Base-by-base conservation (phyloP, 768 basidiomycete species). In the Boletus rufocinnamomeus region DNA sequence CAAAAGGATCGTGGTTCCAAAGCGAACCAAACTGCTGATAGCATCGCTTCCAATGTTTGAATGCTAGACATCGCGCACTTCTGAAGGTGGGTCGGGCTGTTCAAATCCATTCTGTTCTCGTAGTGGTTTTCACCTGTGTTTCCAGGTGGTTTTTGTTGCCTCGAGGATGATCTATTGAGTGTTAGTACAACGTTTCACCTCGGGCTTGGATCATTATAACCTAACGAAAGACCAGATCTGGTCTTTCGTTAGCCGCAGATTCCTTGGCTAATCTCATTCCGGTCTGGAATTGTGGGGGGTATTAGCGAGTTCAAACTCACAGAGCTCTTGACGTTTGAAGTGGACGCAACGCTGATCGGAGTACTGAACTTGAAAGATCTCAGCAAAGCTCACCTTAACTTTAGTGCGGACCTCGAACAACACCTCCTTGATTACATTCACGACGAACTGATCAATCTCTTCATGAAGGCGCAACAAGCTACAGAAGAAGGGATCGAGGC, bases 291-390 rank as follows among this genome's bases (percentile, higher is more conserved):
- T 1, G 9, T n/a, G 9, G 40, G 40, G 11, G 10, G n/a, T 11
- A 44, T 21, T 32, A 59, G 58, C 27, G 48, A 55, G 21, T 56
- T 52, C 27, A 59, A 52, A 21, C 25, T 59, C 23, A 59, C 60
- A 21, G 41, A 54, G 30, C 47, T 51, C 19, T 30, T 59, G 30
- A 50, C 44, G 13, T 59, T 61, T 8, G 35, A 54, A 10, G 50
- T 50, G 27, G 37, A 59, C 9, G 60, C 57, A 35, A 59, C 38
- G 28, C 48, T 59, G n/a, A 61, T 59, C 45, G 57, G 60, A 10
- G 21, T 14, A n/a, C 6, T 35, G 6, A 19, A 43, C 40, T 53
- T 61, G 21, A 59, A 52, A 34, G 52, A 61, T 16, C 57, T 61
- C 43, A n/a, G 35, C 4, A 50, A 49, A 7, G 40, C 52, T 4